Percentiles rank a stretch among this genome's conserved stretches.
Evolutionary conservation across 768 basidiomycete genomes (phyloP).

Genomic region (Tephrocybe rancida): DNA sequence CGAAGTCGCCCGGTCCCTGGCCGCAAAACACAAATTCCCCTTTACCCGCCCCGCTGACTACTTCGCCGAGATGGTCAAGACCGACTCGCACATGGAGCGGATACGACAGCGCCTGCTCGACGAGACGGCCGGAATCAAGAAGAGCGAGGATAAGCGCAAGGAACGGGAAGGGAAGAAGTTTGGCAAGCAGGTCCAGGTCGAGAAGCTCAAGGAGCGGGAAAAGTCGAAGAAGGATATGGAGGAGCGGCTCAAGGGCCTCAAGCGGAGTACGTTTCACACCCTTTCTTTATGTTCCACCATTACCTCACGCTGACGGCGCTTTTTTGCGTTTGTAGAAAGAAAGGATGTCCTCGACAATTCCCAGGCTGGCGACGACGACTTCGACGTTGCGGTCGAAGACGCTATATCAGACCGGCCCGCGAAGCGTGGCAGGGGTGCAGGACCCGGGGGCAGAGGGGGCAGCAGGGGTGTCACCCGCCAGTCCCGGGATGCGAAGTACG

Average conservation of each 20-base stretch:
- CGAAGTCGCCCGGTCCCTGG: slow-evolving; percentile 74
- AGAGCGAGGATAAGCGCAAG: slow-evolving; percentile 86
- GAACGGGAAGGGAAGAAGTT: slow-evolving; percentile 97
- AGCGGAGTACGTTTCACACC: slow-evolving; percentile 71
- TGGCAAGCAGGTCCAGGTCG: slow-evolving; percentile 95
- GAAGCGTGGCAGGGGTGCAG: slow-evolving; percentile 52
- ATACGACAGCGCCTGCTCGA: slow-evolving; percentile 89
- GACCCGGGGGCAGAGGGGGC: slow-evolving; percentile 35
- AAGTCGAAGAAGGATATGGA: slow-evolving; percentile 90
- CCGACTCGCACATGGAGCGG: slow-evolving; percentile 96
- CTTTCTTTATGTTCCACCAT: not conserved
- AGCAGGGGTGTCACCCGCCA: slow-evolving; percentile 46
- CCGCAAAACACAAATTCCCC: slow-evolving; percentile 75
- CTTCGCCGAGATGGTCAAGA: slow-evolving; percentile 99
- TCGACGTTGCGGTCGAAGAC: slow-evolving; percentile 91
- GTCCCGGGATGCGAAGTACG: slow-evolving; percentile 78
- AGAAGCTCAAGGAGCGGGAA: slow-evolving; percentile 91
- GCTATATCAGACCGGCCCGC: slow-evolving; percentile 75
- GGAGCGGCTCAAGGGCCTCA: slow-evolving; percentile 82
- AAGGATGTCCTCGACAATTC: slow-evolving; percentile 78
- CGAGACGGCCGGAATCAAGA: slow-evolving; percentile 86
- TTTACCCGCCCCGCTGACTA: slow-evolving; percentile 94
- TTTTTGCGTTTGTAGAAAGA: slow-evolving; percentile 57
- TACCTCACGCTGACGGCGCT: not conserved
- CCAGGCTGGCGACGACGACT: slow-evolving; percentile 64